phyloP scores from a whole-genome alignment of 441 rosid species.

The Syzygium malaccense region DNA sequence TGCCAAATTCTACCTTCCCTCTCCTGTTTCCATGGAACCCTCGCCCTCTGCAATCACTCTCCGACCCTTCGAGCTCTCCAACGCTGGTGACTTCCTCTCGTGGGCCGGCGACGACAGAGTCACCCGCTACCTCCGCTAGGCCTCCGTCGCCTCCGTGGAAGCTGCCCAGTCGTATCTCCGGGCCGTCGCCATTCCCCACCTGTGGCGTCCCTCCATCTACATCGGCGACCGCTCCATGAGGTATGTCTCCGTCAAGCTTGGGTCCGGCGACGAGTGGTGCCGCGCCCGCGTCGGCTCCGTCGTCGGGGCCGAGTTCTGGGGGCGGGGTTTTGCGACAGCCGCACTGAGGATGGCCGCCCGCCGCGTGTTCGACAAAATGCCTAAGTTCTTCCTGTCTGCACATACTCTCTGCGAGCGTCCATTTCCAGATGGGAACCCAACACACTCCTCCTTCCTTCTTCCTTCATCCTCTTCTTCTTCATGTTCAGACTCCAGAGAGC shows the following conservation, averaged over 20 bases:
- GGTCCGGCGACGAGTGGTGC: constrained; percentile 18
- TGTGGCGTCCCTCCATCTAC: constrained; percentile 37
- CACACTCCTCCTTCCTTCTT: neutral
- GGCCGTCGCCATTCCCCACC: constrained; percentile 25
- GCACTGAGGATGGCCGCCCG: constrained; percentile 28
- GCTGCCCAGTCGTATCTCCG: constrained; percentile 22
- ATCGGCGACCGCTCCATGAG: constrained; percentile 32
- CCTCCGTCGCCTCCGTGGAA: constrained; percentile 21
- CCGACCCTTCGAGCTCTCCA: constrained; percentile 35
- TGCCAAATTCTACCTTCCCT: neutral
- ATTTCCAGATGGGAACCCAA: neutral
- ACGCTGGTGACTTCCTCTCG: constrained; percentile 35
- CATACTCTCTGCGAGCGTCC: neutral
- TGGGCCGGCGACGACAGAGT: constrained; percentile 32
- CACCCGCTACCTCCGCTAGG: constrained; percentile 30
- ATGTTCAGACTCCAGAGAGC: neutral
- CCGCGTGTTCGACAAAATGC: constrained; percentile 15
- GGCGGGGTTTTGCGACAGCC: constrained; percentile 22
- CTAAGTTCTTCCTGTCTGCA: neutral
- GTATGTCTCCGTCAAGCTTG: constrained; percentile 21
- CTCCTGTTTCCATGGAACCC: constrained; percentile 16
- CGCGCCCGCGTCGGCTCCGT: constrained; percentile 31
- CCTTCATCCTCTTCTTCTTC: neutral
- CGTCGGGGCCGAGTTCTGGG: constrained; percentile 26
- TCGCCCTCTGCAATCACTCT: constrained; percentile 32